These are phyloP conservation scores for Microthlaspi erraticum DNA, from an alignment of 345 rosid species.

Conservation along the genomic window DNA sequence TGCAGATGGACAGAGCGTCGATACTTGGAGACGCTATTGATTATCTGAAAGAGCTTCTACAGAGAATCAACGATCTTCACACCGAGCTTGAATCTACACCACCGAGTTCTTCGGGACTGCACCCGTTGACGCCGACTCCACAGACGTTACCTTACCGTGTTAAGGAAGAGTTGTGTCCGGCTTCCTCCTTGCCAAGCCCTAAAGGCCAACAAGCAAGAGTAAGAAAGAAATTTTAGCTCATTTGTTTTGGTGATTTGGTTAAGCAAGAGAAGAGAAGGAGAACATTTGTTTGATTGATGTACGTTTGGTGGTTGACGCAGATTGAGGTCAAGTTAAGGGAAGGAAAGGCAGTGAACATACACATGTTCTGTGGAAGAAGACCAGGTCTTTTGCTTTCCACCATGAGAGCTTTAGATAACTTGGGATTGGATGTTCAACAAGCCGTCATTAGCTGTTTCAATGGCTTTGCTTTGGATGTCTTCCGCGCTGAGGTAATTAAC, in stretches of 20 bases:
- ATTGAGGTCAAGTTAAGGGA: conserved; percentile 91
- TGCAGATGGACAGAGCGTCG: conserved; percentile 97
- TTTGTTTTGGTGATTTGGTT: conserved; percentile 8
- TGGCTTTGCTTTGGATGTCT: conserved; percentile 90
- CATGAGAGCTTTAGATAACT: conserved; percentile 90
- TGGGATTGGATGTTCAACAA: conserved; percentile 92
- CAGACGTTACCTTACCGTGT: conserved; percentile 69
- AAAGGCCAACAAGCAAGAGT: conserved; percentile 88
- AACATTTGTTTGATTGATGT: neutral
- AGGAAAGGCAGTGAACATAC: conserved; percentile 94
- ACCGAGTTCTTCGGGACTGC: conserved; percentile 61
- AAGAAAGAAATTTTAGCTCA: conserved; percentile 21
- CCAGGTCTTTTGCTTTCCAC: conserved; percentile 91
- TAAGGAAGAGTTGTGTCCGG: conserved; percentile 79
- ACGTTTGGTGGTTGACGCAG: conserved; percentile 29
- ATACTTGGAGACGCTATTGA: conserved; percentile 96
- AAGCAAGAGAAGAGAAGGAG: too few species aligned
- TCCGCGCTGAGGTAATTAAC: conserved; percentile 81
- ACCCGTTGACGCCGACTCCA: conserved; percentile 85
- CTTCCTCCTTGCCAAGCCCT: conserved; percentile 77
- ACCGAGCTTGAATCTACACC: conserved; percentile 79
- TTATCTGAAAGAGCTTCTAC: conserved; percentile 91
- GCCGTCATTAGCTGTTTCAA: conserved; percentile 97
- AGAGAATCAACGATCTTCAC: conserved; percentile 90
- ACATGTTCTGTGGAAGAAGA: conserved; percentile 90